Evolutionary conservation across 805 yeast genomes (phyloP), one percentile per base, ranked within the genome.

Genomic region (Candida jianshihensis): DNA sequence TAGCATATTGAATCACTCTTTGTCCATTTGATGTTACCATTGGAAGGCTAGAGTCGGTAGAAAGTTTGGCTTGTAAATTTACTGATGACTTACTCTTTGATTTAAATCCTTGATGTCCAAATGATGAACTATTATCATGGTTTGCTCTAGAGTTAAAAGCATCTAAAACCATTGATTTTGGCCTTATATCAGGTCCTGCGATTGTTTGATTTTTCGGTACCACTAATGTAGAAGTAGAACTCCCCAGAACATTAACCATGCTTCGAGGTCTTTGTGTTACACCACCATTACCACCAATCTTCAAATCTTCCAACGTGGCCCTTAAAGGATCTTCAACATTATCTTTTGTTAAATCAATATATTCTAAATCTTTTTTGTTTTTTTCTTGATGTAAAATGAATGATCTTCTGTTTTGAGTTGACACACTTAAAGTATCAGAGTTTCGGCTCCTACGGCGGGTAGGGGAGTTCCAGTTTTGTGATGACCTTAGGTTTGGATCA

Each of bases 241-340:
- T 34, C 6, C 39, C 30, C 34, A 53, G 49, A 17, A 38, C 33
- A 13, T 34, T 19, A n/a, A 28, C 20, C n/a, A 18, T 29, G 29
- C 9, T 19, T 10, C 20, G 26, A 31, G 31, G 37, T 42, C 47
- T 35, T 27, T 29, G 53, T 55, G 38, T 49, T 63, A 57, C 57
- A 42, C 61, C 62, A 18, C 68, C 74, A 51, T 69, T 57, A 19
- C 73, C 60, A 35, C 68, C 68, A 14, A 59, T 46, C 28, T 59
- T 58, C 34, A 64, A 47, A 34, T 66, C 68, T 39, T 70, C 73
- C 35, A 75, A 53, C 2, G 78, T 78, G 3, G 75, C 73, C 24
- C 74, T 67, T 30, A 76, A 53, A 8, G 80, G 80, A 46, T 75
- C 78, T 15, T n/a, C n/a, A n/a, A n/a, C n/a, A n/a, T n/a, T n/a